Evolutionary conservation across 1,139 yeast species (phyloP), one percentile per base, ranked within the genome.

Genomic region (Blastobotrys capitulatus): DNA sequence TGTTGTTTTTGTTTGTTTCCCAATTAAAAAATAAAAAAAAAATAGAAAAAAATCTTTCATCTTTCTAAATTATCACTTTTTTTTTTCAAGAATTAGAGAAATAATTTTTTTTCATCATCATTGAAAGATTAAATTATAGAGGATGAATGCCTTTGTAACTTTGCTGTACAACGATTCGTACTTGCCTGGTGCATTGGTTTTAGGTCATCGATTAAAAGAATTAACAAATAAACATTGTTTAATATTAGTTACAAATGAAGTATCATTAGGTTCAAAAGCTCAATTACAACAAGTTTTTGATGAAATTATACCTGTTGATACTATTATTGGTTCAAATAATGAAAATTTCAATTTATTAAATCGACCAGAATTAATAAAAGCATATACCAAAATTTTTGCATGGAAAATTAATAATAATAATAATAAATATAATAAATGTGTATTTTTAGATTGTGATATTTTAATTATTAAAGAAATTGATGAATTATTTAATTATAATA

Each of bases 371-470:
- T 75, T 90, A 52, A 76, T 77, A 37, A 73, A 75, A 51, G 82
- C 96, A 1, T 76, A 81, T 59, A 80, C 95, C 45, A 90, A 90
- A 62, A 69, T 89, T 25, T 77, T 81, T 51, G 70, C 86, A 29
- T 90, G 96, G 94, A 72, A 75, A 39, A 75, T 82, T 53, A 63
- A 67, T 8, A n/a, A 7, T n/a, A 9, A 12, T 6, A 10, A 29
- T 13, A 10, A 29, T 10, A 76, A 80, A 51, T 89, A 74, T 65
- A 78, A 77, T 16, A 78, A 75, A 54, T 70, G 90, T 1, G 74
- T 89, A 46, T 90, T 85, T 61, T 68, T 92, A 55, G 97, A 90
- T 65, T 81, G 89, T 3, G 97, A 92, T 64, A 80, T 89, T 3
- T 71, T 89, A 47, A 88, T 95, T 0, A 52, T 82, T 26, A 65